Conservation (phyloP, 306 rosid genomes). For the Dicorynia guianensis region DNA sequence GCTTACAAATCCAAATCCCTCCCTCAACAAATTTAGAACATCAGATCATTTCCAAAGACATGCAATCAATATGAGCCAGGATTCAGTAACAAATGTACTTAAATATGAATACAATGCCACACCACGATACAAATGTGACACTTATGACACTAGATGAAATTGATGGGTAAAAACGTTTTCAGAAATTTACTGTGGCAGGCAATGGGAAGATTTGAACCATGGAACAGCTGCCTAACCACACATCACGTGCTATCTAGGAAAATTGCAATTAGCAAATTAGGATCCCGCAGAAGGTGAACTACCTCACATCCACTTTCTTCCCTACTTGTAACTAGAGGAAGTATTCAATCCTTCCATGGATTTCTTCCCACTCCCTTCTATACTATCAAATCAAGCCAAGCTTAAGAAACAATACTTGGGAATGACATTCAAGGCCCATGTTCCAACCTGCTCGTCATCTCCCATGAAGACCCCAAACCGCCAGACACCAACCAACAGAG, state of each 20-base stretch:
- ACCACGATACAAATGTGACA: not conserved
- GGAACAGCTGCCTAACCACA: no score
- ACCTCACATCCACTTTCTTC: not conserved
- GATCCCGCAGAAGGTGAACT: not conserved
- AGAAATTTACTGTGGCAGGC: not conserved
- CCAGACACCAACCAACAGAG: not conserved
- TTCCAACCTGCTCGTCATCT: conserved; percentile 1
- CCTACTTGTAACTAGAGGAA: no score
- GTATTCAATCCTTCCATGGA: not conserved
- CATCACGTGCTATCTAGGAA: no score
- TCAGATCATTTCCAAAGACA: not conserved
- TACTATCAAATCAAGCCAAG: not conserved
- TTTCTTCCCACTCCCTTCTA: not conserved
- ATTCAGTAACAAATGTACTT: conserved; percentile 4
- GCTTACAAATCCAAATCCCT: not conserved
- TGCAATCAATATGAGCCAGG: conserved; percentile 11
- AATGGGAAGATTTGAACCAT: no score
- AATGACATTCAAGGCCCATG: not conserved
- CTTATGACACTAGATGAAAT: not conserved
- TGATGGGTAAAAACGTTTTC: not conserved
- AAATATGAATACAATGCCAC: not conserved
- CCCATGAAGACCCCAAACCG: not conserved
- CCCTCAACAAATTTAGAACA: not conserved
- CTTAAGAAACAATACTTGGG: not conserved
- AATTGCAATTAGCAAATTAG: not conserved